Conservation (phyloP, 2,329 filamentous ascomycete genomes). For the Neofusicoccum sp. region DNA sequence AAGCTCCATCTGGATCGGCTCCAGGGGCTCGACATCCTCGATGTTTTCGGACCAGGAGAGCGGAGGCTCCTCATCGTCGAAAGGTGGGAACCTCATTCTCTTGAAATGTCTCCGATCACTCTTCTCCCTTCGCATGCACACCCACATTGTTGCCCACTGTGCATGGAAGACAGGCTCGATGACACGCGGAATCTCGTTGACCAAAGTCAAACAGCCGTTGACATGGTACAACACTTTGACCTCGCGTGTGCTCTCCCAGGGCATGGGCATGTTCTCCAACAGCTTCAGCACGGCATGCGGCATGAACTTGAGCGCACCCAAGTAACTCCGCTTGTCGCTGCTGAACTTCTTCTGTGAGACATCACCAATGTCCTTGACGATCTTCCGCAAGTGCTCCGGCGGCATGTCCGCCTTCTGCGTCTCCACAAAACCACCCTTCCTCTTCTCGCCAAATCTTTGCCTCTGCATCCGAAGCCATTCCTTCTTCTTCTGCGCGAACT, state of each 20-base stretch:
- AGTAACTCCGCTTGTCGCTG: conserved; percentile 95
- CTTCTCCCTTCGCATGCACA: conserved; percentile 97
- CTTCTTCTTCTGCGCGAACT: conserved; percentile 98
- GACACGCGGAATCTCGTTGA: conserved; percentile 94
- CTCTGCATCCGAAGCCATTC: conserved; percentile 94
- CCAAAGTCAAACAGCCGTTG: conserved; percentile 93
- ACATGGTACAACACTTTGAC: conserved; percentile 99
- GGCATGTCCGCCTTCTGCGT: conserved; percentile 99
- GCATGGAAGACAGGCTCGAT: conserved; percentile 98
- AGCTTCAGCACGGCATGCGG: conserved; percentile 96
- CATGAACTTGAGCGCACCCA: conserved; percentile 98
- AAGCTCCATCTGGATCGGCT: conserved; percentile 98
- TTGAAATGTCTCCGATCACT: conserved; percentile 96
- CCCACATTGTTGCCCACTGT: conserved; percentile 99
- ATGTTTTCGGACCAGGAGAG: conserved; percentile 99
- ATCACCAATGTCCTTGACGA: conserved; percentile 97
- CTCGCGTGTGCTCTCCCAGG: conserved; percentile 94
- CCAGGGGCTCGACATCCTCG: conserved; percentile 94
- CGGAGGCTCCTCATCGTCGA: conserved; percentile 97
- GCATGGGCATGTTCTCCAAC: conserved; percentile 99
- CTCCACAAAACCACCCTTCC: conserved; percentile 94
- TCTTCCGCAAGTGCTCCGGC: conserved; percentile 96
- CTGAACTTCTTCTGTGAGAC: conserved; percentile 99
- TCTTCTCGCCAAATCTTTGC: conserved; percentile 94
- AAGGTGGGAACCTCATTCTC: conserved; percentile 97